Conservation (phyloP, 495 filamentous ascomycete species). For the Aspergillus sclerotioniger region DNA sequence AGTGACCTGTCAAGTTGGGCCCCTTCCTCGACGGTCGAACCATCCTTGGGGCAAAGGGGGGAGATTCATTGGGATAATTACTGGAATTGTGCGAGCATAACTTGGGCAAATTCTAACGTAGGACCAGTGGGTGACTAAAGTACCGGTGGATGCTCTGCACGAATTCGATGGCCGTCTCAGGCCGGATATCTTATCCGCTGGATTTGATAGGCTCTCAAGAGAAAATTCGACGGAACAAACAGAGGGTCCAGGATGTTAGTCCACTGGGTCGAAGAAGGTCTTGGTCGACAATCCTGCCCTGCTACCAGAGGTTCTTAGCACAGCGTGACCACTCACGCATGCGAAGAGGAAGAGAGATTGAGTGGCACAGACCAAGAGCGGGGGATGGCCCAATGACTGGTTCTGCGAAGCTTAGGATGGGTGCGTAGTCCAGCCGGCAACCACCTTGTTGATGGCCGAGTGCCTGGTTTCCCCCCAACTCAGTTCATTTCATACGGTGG, state of each 20-base stretch:
- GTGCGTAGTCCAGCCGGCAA: too few relatives aligned
- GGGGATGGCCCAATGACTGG: neutral
- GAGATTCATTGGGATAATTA: neutral
- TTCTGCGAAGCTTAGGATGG: neutral
- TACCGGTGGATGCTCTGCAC: neutral
- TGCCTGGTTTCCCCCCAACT: too few relatives aligned
- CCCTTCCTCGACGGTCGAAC: neutral
- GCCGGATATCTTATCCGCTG: neutral
- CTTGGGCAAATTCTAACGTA: neutral
- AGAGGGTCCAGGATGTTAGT: neutral
- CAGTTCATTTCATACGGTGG: too few relatives aligned
- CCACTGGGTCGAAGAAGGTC: constrained; percentile 2
- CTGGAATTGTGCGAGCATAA: neutral
- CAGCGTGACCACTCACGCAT: neutral
- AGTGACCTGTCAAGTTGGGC: too few relatives aligned
- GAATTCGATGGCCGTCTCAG: constrained; percentile 1
- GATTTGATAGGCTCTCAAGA: neutral
- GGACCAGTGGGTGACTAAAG: neutral
- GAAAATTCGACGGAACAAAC: neutral
- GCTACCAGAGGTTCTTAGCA: neutral
- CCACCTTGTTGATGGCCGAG: too few relatives aligned
- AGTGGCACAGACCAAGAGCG: too few relatives aligned
- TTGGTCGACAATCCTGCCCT: neutral
- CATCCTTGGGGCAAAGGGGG: neutral
- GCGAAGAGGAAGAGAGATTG: neutral